Base-by-base conservation (phyloP, 2,329 filamentous ascomycete genomes). In the Hypoxylon sp. region DNA sequence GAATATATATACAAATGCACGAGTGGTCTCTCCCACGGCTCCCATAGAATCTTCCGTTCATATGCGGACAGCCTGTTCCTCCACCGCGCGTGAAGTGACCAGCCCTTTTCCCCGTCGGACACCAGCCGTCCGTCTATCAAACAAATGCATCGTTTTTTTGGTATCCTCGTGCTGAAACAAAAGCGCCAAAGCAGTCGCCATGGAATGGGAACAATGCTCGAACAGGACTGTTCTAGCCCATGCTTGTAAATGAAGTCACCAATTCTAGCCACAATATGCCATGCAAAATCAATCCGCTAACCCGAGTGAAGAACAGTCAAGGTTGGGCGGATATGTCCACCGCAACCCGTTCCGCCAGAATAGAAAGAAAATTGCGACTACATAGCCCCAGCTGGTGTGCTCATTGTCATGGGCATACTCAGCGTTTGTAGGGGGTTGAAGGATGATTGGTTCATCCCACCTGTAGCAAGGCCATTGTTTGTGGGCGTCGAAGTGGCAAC, bases 371-470 rank as follows among this genome's bases (percentile, higher is more conserved):
- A 68, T 61, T 54, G 59, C 55, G 16, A 61, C 55, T 73, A 79
- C 76, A 79, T 78, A 66, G 75, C 75, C 53, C 81, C 78, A 59
- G 80, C 76, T 48, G 85, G 84, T 56, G 85, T 83, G 78, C 85
- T 88, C 71, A 88, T 85, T 12, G 85, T 85, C 85, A 89, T 88
- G 16, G 86, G 85, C 85, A 89, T 87, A 79, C 85, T 87, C 56
- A 89, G 80, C 45, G 85, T 87, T 74, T 88, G 85, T 61, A 89
- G 80, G 73, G 81, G 86, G 80, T 87, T 87, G 78, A 80, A 88
- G 32, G 80, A 72, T 61, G 82, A 78, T 40, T 71, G 79, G 28
- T 74, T 73, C 68, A 76, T 72, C 46, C 75, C 74, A 26, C 70
- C 73, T 2, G 72, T 62, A 5, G 70, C 62, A 46, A 76, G 64